Evolutionary conservation across 2,329 filamentous ascomycete species (phyloP).

Genomic region (Pyrenophora tritici-repentis): DNA sequence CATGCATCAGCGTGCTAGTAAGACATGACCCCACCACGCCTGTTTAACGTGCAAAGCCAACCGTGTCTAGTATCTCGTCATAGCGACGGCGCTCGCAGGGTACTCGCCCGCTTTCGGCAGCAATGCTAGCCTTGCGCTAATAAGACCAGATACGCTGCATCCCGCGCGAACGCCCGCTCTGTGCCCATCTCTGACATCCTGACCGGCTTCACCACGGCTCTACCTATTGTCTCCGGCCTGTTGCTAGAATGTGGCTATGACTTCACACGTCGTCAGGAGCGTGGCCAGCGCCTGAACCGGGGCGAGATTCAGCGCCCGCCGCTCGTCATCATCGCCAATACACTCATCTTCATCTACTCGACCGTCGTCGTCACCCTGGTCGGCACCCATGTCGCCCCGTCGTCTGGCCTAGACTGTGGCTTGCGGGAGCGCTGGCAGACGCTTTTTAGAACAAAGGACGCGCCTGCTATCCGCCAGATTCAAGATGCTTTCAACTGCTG

Average conservation of each 20-base stretch:
- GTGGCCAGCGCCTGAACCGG: constrained; percentile 33
- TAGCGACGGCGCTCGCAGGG: constrained; percentile 49
- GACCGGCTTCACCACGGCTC: constrained; percentile 48
- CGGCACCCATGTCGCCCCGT: constrained; percentile 50
- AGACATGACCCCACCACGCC: constrained; percentile 8
- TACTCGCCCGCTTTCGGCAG: constrained; percentile 12
- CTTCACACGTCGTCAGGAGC: constrained; percentile 41
- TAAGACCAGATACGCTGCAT: constrained; percentile 36
- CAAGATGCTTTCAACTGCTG: constrained; percentile 72
- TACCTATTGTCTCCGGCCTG: constrained; percentile 51
- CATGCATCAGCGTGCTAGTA: constrained; percentile 47
- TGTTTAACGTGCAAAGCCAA: constrained; percentile 1
- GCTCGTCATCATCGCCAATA: constrained; percentile 47
- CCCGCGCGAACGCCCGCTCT: constrained; percentile 40
- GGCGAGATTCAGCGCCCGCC: constrained; percentile 42
- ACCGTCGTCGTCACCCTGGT: constrained; percentile 53
- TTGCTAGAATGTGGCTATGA: constrained; percentile 48
- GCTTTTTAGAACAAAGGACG: constrained; percentile 60
- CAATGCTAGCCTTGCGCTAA: constrained; percentile 10
- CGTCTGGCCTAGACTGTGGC: constrained; percentile 55
- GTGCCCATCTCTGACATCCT: constrained; percentile 51
- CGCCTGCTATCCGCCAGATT: constrained; percentile 59
- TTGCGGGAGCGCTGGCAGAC: constrained; percentile 62
- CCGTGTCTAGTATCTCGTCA: constrained; percentile 48
- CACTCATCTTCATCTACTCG: constrained; percentile 48